Evolutionary conservation across 176 grass and related monocot genomes (phyloP).

Genomic region (Ensete glaucum): DNA sequence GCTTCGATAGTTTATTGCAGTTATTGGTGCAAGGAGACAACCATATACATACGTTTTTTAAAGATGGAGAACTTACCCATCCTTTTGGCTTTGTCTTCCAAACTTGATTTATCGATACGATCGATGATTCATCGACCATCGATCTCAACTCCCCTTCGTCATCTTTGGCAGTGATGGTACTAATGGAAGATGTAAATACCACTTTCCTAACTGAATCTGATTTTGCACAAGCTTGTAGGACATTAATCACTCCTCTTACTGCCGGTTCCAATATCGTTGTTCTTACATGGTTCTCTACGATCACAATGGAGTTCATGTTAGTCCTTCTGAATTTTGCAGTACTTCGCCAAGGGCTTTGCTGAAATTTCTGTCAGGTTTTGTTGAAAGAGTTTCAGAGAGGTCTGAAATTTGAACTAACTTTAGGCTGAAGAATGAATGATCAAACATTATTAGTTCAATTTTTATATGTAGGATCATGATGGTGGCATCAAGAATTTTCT

Average conservation of each 20-base stretch:
- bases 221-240: conserved; percentile 51
- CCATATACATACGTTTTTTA: not conserved
- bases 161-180: conserved; percentile 49
- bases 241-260: conserved; percentile 50
- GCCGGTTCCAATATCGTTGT: conserved; percentile 52
- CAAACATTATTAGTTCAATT: no score
- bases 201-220: conserved; percentile 42
- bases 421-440: no score
- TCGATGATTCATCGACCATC: conserved; percentile 64
- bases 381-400: no score
- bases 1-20: no score
- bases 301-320: not conserved
- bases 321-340: not conserved
- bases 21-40: no score
- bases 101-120: conserved; percentile 26
- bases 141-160: conserved; percentile 17
- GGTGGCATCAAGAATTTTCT: not conserved
- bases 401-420: no score
- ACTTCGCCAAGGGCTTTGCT: no score
- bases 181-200: conserved; percentile 85
- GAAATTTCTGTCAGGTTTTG: no score
- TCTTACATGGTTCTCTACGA: conserved; percentile 51
- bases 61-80: conserved; percentile 37
- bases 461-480: no score
- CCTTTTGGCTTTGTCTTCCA: conserved; percentile 62